Base-by-base conservation (phyloP, 768 basidiomycete genomes). In the Boletus sensibilis region DNA sequence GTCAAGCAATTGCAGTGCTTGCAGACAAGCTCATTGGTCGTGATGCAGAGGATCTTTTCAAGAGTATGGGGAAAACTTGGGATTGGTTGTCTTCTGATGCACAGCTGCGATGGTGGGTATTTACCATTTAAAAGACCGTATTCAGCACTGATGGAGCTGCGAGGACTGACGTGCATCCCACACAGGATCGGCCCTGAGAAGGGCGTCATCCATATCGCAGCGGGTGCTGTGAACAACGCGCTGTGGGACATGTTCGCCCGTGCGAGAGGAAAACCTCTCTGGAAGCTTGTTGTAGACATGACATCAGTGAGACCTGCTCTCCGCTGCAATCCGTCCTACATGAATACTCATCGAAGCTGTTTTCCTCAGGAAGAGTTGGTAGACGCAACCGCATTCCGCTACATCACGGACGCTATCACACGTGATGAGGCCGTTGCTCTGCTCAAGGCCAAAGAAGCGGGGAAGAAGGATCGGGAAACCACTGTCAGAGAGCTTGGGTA, bases 201-300 rank as follows among this genome's bases (percentile, higher is more conserved):
- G 72, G 95, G 95, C 50, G 92, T 98, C 3, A 94, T 98, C 51
- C 90, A 93, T 68, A 86, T 96, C 50, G 92, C 94, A 3, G 82
- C 90, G 0, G 92, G 83, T 6, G 92, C 92, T 1, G 92, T 98
- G 9, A 84, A 92, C 70, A 97, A 97, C 61, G 95, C 94, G 0
- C 66, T 96, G 2, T 98, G 95, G 95, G 95, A 97, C 66, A 85
- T 96, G 84, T 93, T 85, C 61, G 92, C 92, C 3, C 83, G 87
- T 46, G 78, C 86, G 27, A 75, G 87, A 61, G 77, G 81, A 50
- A 96, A 96, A 73, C 95, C 95, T 6, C 74, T 97, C 4, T 98
- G 95, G 95, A 95, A 97, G 69, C 79, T 98, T 16, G 80, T 98
- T 46, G 87, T 88, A 1, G 95, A 98, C 65, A 93, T 97, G 76